A percentile compares a stretch with the other conserved stretches of the same genome.
These are phyloP conservation scores for Oryza coarctata DNA, from an alignment of 176 grass and related monocot species.

Conservation along the genomic window DNA sequence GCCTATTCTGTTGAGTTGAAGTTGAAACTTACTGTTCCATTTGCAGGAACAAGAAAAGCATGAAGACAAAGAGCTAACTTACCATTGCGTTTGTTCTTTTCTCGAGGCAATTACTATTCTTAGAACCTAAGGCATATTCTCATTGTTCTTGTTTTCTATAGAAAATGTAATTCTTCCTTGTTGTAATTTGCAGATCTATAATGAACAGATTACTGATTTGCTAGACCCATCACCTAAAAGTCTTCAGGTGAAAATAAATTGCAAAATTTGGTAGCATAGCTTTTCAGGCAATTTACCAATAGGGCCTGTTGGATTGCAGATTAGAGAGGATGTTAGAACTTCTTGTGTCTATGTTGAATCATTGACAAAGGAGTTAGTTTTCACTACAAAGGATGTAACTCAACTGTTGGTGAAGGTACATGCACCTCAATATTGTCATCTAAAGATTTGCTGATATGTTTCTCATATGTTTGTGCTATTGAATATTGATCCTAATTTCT, in stretches of 20 bases:
- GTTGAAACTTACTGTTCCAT: slow-evolving; percentile 29
- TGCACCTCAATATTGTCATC: slow-evolving; percentile 17
- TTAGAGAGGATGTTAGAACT: slow-evolving; percentile 94
- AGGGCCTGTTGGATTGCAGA: slow-evolving; percentile 52
- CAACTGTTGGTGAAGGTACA: slow-evolving; percentile 82
- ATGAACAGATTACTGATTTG: slow-evolving; percentile 99
- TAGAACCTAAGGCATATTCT: slow-evolving; percentile 15
- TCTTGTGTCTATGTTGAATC: slow-evolving; percentile 87
- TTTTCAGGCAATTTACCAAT: slow-evolving; percentile 36
- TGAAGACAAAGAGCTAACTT: slow-evolving; percentile 68
- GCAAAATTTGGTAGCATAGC: neutral
- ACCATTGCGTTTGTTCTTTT: slow-evolving; percentile 89
- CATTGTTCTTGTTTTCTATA: slow-evolving; percentile 6
- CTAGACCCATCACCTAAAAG: slow-evolving; percentile 71
- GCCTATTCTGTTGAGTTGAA: slow-evolving; percentile 2
- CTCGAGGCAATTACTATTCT: slow-evolving; percentile 71
- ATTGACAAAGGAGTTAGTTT: slow-evolving; percentile 82
- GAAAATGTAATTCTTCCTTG: slow-evolving; percentile 31
- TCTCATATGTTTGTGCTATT: neutral
- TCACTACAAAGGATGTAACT: slow-evolving; percentile 79
- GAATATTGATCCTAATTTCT: slow-evolving; percentile 4
- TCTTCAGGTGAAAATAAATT: slow-evolving; percentile 71
- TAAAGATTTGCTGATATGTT: neutral
- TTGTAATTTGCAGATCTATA: slow-evolving; percentile 75
- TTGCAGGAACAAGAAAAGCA: slow-evolving; percentile 91